Base-by-base conservation (phyloP, 441 rosid genomes). In the Arabidopsis lyrata region DNA sequence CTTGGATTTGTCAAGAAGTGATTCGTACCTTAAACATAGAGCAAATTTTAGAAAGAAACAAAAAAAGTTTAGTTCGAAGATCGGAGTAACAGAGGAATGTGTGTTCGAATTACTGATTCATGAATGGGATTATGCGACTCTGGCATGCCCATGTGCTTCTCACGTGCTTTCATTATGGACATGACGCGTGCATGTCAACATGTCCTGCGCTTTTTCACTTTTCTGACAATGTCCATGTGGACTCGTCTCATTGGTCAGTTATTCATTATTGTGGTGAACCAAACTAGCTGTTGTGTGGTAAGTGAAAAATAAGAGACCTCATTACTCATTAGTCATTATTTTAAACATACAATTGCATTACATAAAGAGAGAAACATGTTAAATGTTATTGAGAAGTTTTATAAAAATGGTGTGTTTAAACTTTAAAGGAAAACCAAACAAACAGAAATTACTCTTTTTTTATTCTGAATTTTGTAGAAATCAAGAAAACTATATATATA, bases 41-140 rank as follows among this genome's bases (percentile, higher is more conserved):
- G 58, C 11, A 70, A 18, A n/a, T 34, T 34, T 22, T 11, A 14
- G 8, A 1, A 14, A 14, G 7, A 1, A 48, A 42, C 31, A 36
- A 10, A 36, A 11, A 42, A 56, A n/a, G 31, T n/a, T 55, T 47
- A 47, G 29, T 65, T 34, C 6, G 18, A 44, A 41, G 78, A 74
- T 73, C 39, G 67, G 68, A 31, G 31, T 67, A 45, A 68, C 49
- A 68, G 74, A 41, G 50, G 63, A 75, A 68, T 60, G 78, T 61
- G 63, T 75, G 78, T 68, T 60, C 13, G 35, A 45, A 73, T 45
- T 35, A 65, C 59, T 42, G 64, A 63, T 55, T 54, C 45, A 55
- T 49, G 53, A 58, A 29, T 48, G 27, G 32, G 47, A 31, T 39
- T 24, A 49, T 60, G 38, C 32, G 35, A 44, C 22, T 49, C 58